Evolutionary conservation across 2,329 filamentous ascomycete species (phyloP), one percentile per base, ranked within the genome.

Genomic region (Fusarium annulatum): DNA sequence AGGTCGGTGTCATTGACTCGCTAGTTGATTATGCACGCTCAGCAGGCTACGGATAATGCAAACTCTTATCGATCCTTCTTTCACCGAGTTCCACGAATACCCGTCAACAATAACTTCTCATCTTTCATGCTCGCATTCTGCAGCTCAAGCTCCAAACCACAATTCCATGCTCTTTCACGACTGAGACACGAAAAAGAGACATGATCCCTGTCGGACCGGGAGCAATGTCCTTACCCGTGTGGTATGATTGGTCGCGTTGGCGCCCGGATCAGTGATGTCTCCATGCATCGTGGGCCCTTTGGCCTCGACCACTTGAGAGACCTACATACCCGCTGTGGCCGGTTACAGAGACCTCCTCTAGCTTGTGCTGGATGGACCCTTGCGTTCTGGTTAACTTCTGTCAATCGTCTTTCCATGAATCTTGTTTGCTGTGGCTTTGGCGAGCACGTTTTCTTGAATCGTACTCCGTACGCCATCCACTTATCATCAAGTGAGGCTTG

Each of bases 201-300:
- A 71, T 55, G 43, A 74, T 60, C 69, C 69, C 59, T 77, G 70
- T 61, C 56, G 42, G 67, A 36, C 70, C 69, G 59, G 68, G 66
- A 73, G 61, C 42, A 49, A 58, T 69, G 74, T 67, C 63, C 57
- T 55, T 66, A 57, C 60, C 49, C 53, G 38, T 57, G 58, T 56
- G 30, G 68, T 59, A 53, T 81, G 78, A 82, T 82, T 82, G 81
- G 81, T 51, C 70, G 55, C 74, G 74, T 81, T 81, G 80, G 79
- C 81, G 81, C 81, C 80, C 73, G 71, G 68, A 70, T 76, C 67
- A 64, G 73, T 78, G 75, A 76, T 78, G 67, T 67, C 70, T 61
- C 72, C 76, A 74, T 75, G 69, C 74, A 72, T 71, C 70, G 67
- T 76, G 77, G 77, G 67, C 61, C 64, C 46, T 58, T 67, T 60